These are phyloP conservation scores for Tetrahymena thermophila DNA, from an alignment of 73 alveolate genomes.

Conservation along the genomic window DNA sequence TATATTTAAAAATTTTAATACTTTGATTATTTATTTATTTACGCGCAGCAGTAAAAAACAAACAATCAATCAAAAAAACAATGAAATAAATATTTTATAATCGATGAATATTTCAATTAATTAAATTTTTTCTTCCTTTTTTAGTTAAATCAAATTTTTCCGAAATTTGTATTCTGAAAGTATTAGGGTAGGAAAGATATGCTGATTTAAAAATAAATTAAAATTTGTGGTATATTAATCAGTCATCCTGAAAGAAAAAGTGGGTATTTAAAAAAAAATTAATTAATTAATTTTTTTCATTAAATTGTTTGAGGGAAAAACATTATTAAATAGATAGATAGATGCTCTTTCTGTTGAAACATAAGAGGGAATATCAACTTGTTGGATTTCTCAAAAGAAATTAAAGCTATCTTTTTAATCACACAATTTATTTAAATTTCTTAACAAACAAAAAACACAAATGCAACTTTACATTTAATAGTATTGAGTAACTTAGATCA, in stretches of 20 bases:
- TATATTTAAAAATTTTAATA: no score
- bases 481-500: background rate
- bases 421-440: background rate
- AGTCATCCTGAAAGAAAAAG: background rate
- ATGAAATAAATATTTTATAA: no score
- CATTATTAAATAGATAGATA: background rate
- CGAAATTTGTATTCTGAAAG: background rate
- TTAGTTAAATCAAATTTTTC: background rate
- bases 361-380: background rate
- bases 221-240: background rate
- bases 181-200: background rate
- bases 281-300: background rate
- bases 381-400: background rate
- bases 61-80: no score
- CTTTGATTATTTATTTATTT: no score
- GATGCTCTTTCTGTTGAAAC: background rate
- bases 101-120: no score
- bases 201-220: background rate
- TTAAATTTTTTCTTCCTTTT: background rate
- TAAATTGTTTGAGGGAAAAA: background rate
- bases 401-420: background rate
- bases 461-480: background rate
- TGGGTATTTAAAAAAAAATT: background rate
- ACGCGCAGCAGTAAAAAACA: background rate
- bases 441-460: no score